Evolutionary conservation across 305 asterid species (phyloP).

Genomic region (Fraxinus sp.): DNA sequence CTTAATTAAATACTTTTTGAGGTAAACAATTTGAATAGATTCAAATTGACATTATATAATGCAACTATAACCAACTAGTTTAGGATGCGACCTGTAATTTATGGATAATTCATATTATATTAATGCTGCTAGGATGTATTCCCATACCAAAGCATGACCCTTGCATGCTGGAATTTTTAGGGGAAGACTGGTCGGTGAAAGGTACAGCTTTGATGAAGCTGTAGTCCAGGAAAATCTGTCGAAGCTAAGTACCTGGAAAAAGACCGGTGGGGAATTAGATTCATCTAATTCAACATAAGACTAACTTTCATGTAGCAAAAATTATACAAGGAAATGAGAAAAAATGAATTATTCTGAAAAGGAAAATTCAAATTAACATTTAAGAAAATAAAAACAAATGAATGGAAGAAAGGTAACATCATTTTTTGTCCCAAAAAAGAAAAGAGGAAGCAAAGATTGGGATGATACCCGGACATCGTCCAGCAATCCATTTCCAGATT

Average conservation of each 20-base stretch:
- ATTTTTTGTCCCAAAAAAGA: background rate
- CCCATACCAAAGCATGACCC: conserved; percentile 89
- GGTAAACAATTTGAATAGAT: conserved; percentile 7
- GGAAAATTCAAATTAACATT: background rate
- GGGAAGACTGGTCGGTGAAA: conserved; percentile 87
- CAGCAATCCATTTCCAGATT: conserved; percentile 72
- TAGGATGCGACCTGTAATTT: conserved; percentile 19
- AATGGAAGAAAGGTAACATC: background rate
- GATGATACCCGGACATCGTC: conserved; percentile 86
- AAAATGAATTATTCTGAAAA: background rate
- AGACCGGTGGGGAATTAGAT: conserved; percentile 16
- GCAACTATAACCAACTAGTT: background rate
- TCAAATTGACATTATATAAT: background rate
- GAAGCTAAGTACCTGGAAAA: conserved; percentile 71
- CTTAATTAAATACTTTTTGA: background rate
- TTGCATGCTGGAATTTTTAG: conserved; percentile 96
- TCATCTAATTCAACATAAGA: conserved; percentile 16
- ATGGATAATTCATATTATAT: conserved; percentile 7
- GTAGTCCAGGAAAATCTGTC: conserved; percentile 83
- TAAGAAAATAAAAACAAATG: background rate
- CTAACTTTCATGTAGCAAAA: conserved; percentile 15
- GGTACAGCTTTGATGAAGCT: conserved; percentile 86
- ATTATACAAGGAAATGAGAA: conserved; percentile 5
- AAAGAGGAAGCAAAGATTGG: conserved; percentile 1
- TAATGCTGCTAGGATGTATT: conserved; percentile 16